Percentiles rank a stretch among this genome's conserved stretches.
phyloP scores from a whole-genome alignment of 208 protist species.

The Acanthamoeba sp. region DNA sequence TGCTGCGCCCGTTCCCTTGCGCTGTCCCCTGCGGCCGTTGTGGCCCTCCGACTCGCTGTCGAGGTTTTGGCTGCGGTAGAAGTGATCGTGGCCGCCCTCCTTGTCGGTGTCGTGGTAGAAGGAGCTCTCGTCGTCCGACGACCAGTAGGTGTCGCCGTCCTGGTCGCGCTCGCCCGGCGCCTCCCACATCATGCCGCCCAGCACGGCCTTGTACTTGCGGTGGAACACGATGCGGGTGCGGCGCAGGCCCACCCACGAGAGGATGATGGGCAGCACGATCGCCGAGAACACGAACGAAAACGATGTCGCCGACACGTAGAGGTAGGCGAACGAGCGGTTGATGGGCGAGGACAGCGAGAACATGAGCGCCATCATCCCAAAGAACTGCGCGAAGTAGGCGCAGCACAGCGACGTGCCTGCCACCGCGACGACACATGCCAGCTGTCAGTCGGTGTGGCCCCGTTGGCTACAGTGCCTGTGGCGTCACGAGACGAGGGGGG shows the following conservation, averaged over 20 bases:
- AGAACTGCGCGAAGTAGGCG: constrained; percentile 13
- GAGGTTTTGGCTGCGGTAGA: neutral
- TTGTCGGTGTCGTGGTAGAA: constrained; percentile 31
- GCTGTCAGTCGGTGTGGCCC: no score
- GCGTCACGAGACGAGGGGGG: neutral
- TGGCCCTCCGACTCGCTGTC: neutral
- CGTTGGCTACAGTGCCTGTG: no score
- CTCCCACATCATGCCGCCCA: constrained; percentile 41
- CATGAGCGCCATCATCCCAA: constrained; percentile 22
- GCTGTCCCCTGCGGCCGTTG: no score
- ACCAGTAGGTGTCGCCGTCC: constrained; percentile 15
- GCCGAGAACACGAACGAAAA: neutral
- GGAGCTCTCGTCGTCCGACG: constrained; percentile 54
- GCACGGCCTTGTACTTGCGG: constrained; percentile 5
- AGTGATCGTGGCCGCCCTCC: neutral
- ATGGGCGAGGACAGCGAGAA: constrained; percentile 26
- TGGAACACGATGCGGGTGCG: neutral
- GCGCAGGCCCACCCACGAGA: constrained; percentile 16
- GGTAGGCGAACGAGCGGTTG: constrained; percentile 23
- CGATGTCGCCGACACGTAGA: constrained; percentile 6
- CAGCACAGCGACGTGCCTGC: constrained; percentile 24
- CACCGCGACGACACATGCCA: neutral
- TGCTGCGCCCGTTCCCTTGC: neutral
- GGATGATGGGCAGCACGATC: neutral
- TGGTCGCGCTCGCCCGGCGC: neutral